Evolutionary conservation across 1,284 basidiomycete genomes (phyloP).

Genomic region (Mycena citricolor): DNA sequence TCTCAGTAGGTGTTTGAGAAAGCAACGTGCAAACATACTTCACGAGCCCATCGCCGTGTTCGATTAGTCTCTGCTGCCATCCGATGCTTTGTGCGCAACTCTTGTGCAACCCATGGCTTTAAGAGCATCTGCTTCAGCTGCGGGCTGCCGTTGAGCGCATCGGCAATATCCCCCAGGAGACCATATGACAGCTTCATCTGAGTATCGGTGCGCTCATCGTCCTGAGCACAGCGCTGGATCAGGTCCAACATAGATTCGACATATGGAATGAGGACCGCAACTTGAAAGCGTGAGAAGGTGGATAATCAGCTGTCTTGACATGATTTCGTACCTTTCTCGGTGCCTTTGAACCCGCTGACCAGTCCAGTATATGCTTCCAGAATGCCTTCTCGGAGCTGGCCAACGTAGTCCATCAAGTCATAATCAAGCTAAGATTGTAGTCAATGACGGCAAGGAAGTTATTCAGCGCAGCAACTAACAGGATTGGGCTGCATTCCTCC

Average conservation of each 20-base stretch:
- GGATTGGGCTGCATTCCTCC: slow-evolving; percentile 84
- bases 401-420: slow-evolving; percentile 92
- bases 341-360: slow-evolving; percentile 86
- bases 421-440: slow-evolving; percentile 67
- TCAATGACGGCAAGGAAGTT: background rate
- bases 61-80: slow-evolving; percentile 72
- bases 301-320: background rate
- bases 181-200: slow-evolving; percentile 79
- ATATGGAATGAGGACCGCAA: slow-evolving; percentile 70
- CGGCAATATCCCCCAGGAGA: slow-evolving; percentile 90
- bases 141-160: slow-evolving; percentile 71
- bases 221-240: slow-evolving; percentile 75
- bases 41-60: slow-evolving; percentile 80
- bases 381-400: slow-evolving; percentile 90
- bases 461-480: slow-evolving; percentile 46
- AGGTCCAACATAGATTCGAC: slow-evolving; percentile 80
- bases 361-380: slow-evolving; percentile 97
- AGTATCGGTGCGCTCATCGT: slow-evolving; percentile 84
- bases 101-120: slow-evolving; percentile 78
- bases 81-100: slow-evolving; percentile 72
- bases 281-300: slow-evolving; percentile 67
- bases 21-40: slow-evolving; percentile 48
- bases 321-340: slow-evolving; percentile 79
- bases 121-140: slow-evolving; percentile 81
- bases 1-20: slow-evolving; percentile 13